These are phyloP conservation scores for Aquilaria sinensis DNA, from an alignment of 345 rosid genomes.

Conservation along the genomic window DNA sequence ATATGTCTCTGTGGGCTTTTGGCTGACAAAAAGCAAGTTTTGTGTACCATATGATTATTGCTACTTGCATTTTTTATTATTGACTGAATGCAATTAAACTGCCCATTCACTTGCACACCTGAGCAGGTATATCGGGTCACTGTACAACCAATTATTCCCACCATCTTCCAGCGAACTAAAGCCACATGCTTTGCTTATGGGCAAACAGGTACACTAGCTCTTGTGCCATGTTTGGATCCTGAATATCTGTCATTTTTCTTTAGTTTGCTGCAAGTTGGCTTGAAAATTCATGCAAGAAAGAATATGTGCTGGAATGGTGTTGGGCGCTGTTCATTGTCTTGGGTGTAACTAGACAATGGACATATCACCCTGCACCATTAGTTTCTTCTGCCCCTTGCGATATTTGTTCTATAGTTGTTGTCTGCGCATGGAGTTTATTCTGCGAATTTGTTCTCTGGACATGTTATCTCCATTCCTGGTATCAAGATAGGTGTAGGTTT, in stretches of 20 bases:
- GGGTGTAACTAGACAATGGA: too few species aligned
- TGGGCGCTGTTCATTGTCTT: too few species aligned
- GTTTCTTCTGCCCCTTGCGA: too few species aligned
- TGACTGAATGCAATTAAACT: not conserved
- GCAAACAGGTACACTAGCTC: conserved; percentile 61
- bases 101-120: conserved; percentile 14
- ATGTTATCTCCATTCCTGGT: too few species aligned
- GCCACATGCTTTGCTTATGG: conserved; percentile 99
- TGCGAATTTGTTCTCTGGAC: too few species aligned
- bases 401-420: not conserved
- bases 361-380: too few species aligned
- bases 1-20: not conserved
- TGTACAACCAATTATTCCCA: conserved; percentile 83
- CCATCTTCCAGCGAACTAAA: conserved; percentile 75
- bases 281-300: too few species aligned
- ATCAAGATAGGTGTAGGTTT: too few species aligned
- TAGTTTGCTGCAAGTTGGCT: not conserved
- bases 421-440: too few species aligned
- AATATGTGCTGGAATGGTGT: too few species aligned
- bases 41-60: conserved; percentile 10
- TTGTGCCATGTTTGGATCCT: too few species aligned
- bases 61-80: too few species aligned
- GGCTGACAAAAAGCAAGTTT: not conserved
- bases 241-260: not conserved
- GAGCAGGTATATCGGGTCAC: conserved; percentile 73